Base-by-base conservation (phyloP, 352 stramenopile species). In the Globisporangium spinosum region DNA sequence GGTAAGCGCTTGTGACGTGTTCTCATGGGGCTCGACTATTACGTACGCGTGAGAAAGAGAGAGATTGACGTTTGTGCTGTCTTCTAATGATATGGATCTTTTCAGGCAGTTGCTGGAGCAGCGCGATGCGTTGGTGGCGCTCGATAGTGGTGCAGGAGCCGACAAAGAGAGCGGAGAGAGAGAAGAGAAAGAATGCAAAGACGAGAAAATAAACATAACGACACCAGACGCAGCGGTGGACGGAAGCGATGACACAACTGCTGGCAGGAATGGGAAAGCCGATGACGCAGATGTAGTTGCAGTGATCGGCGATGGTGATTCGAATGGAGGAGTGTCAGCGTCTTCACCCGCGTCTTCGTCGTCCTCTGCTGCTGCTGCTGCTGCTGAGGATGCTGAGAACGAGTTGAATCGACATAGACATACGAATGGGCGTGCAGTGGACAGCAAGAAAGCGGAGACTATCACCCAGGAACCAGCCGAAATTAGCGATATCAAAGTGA, bases 21-120 rank as follows among this genome's bases (percentile, higher is more conserved):
- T 15, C 45, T 6, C 20, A 47, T 4, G 32, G 20, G 2, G 27
- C 15, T 64, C 20, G n/a, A 67, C 38, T 62, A 4, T 15, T 38
- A 7, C 55, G 43, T 63, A 54, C 61, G 25, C 53, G 27, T 60
- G 34, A 67, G 20, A 22, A 38, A 38, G 7, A 55, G 12, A 22
- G 27, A 25, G n/a, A 38, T 47, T 69, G 32, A 64, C 29, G 40
- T 15, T n/a, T 49, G 2, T 25, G 17, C 3, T 4, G 13, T 60
- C 22, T 20, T 57, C 9, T 32, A 17, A 5, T 54, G 43, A 12
- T 25, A 72, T 43, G 25, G 17, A 45, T 20, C 38, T 53, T 47
- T 35, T 40, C 67, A 93, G 84, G 45, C 84, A 90, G 71, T 74
- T 93, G 53, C 65, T 80, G 68, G 80, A 88, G 55, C 79, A 91